Percentiles rank a stretch among this genome's conserved stretches.
Evolutionary conservation across 768 basidiomycete species (phyloP).

Genomic region (Tubosaeta sp.): DNA sequence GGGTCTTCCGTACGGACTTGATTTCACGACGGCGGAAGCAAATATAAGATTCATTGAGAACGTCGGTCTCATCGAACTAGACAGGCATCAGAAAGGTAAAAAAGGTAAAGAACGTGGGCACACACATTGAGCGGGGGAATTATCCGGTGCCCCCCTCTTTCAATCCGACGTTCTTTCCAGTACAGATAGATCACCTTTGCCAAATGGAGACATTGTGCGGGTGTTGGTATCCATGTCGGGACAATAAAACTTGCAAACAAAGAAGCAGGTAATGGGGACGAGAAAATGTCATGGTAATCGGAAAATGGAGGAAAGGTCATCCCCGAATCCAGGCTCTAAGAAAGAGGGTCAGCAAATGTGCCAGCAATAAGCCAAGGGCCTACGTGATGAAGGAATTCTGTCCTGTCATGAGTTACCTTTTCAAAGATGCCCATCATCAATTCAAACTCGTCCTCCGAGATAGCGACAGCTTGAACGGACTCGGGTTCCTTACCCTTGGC

Average conservation of each 20-base stretch:
- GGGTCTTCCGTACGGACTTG: constrained; percentile 91
- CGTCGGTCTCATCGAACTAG: constrained; percentile 55
- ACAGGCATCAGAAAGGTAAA: constrained; percentile 1
- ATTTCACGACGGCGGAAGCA: constrained; percentile 95
- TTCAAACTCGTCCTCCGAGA: constrained; percentile 92
- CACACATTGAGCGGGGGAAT: constrained; percentile 86
- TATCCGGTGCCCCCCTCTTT: constrained; percentile 78
- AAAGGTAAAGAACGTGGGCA: not conserved
- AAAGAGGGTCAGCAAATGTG: not conserved
- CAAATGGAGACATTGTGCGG: constrained; percentile 58
- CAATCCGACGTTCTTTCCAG: constrained; percentile 82
- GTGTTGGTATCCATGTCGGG: constrained; percentile 66
- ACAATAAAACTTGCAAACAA: constrained; percentile 66
- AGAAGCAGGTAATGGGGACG: constrained; percentile 51
- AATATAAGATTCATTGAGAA: constrained; percentile 83
- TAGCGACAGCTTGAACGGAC: constrained; percentile 51
- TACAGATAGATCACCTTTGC: constrained; percentile 78
- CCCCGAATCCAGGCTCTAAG: constrained; percentile 60
- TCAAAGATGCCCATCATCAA: constrained; percentile 94
- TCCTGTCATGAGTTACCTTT: constrained; percentile 82
- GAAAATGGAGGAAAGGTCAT: constrained; percentile 69
- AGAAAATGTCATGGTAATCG: constrained; percentile 68
- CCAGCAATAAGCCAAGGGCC: constrained; percentile 27
- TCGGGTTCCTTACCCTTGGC: constrained; percentile 85
- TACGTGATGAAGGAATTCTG: constrained; percentile 85